These are phyloP conservation scores for Narthecium ossifragum DNA, from an alignment of 106 monocot species.

Conservation along the genomic window DNA sequence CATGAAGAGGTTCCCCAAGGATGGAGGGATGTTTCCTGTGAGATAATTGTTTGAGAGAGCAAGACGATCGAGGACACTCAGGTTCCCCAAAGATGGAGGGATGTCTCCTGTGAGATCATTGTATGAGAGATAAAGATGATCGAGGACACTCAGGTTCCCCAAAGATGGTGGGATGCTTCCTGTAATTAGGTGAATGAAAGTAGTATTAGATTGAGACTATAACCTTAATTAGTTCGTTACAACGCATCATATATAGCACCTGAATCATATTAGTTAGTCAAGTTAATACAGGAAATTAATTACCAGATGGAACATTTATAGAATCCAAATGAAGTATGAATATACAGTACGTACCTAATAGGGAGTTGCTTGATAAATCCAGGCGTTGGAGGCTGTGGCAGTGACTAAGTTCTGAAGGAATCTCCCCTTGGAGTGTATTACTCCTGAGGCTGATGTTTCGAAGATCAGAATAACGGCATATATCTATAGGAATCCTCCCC, in stretches of 20 bases:
- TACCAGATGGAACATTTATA: too few relatives aligned
- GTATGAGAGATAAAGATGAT: background rate
- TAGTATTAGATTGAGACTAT: too few relatives aligned
- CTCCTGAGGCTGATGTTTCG: too few relatives aligned
- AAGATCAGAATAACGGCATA: too few relatives aligned
- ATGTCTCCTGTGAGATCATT: slow-evolving; percentile 8
- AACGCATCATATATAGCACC: background rate
- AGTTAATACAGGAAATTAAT: too few relatives aligned
- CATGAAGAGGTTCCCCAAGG: background rate
- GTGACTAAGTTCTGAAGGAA: background rate
- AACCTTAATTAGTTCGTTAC: background rate
- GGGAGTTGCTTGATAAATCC: too few relatives aligned
- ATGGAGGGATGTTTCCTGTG: slow-evolving; percentile 1
- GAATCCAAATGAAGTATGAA: too few relatives aligned
- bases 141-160: background rate
- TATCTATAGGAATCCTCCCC: too few relatives aligned
- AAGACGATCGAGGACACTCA: background rate
- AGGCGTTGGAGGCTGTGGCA: background rate
- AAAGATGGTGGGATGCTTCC: slow-evolving; percentile 1
- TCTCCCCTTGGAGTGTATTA: background rate
- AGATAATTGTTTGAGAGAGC: background rate
- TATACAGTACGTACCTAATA: too few relatives aligned
- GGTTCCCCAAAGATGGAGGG: background rate
- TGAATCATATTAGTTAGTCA: too few relatives aligned
- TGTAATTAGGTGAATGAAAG: too few relatives aligned